Conservation (phyloP, 2,329 filamentous ascomycete species). For the Pyrenochaeta sp. region DNA sequence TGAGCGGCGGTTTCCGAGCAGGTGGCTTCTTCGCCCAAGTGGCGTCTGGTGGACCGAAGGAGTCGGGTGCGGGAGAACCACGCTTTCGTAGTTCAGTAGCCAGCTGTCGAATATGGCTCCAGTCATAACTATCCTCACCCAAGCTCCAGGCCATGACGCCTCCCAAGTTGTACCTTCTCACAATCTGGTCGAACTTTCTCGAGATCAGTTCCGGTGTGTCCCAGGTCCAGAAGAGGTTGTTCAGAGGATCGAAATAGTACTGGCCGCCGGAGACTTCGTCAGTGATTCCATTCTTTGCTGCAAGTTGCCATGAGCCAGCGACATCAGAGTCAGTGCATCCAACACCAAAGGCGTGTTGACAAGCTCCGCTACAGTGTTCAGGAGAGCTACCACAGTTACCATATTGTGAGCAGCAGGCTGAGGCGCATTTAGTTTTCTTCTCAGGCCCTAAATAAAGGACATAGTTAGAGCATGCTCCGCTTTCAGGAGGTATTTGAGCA, state of each 20-base stretch:
- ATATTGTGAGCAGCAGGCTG: conserved; percentile 42
- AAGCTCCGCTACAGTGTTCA: conserved; percentile 41
- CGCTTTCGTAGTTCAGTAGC: conserved; percentile 24
- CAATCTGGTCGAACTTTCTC: conserved; percentile 68
- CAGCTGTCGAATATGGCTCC: conserved; percentile 55
- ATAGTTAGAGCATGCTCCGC: too few species aligned
- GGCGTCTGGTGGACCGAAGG: too few species aligned
- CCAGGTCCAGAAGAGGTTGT: conserved; percentile 75
- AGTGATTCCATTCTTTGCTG: conserved; percentile 60
- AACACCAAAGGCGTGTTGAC: conserved; percentile 41
- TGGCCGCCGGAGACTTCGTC: conserved; percentile 68
- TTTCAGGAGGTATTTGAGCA: too few species aligned
- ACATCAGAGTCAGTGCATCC: conserved; percentile 60
- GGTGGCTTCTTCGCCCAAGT: neutral
- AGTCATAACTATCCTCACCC: conserved; percentile 66
- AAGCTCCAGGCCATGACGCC: conserved; percentile 80
- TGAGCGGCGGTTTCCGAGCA: too few species aligned
- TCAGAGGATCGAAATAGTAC: conserved; percentile 70
- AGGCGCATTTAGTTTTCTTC: conserved; percentile 33
- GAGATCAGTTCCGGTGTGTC: conserved; percentile 69
- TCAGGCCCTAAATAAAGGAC: too few species aligned
- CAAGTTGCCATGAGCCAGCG: conserved; percentile 64
- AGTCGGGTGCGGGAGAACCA: neutral
- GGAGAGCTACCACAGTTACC: conserved; percentile 39
- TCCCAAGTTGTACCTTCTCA: conserved; percentile 64